Percentiles rank a stretch among this genome's conserved stretches.
phyloP scores from a whole-genome alignment of 2,329 filamentous ascomycete genomes.

The Sarocladiaceae sp. region DNA sequence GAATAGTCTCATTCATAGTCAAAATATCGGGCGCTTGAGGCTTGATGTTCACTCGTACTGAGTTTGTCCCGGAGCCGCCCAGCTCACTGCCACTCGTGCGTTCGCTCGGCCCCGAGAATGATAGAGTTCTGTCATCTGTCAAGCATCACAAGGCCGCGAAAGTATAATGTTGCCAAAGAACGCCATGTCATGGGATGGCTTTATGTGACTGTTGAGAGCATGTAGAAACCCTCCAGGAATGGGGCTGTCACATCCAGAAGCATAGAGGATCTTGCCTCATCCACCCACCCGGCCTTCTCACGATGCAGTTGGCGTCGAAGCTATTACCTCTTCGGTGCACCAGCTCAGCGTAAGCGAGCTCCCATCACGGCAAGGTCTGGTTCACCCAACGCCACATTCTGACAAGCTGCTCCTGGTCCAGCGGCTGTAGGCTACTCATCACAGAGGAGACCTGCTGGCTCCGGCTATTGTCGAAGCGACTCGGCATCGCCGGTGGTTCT shows the following conservation, averaged over 20 bases:
- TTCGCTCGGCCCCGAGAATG: not conserved
- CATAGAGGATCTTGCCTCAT: not conserved
- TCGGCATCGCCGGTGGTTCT: not conserved
- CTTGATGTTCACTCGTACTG: not conserved
- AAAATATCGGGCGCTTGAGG: not conserved
- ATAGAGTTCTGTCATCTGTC: too few species aligned
- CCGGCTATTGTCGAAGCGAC: conserved; percentile 13
- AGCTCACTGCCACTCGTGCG: not conserved
- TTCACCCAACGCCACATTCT: conserved; percentile 20
- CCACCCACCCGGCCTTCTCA: not conserved
- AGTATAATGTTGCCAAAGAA: not conserved
- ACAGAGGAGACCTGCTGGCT: conserved; percentile 11
- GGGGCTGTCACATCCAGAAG: not conserved
- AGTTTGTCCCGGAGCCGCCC: not conserved
- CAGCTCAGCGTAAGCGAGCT: not conserved
- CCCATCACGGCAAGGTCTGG: not conserved
- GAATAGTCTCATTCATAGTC: too few species aligned
- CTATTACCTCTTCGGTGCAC: not conserved
- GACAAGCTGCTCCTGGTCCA: conserved; percentile 14
- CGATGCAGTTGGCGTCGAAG: not conserved
- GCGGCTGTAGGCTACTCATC: conserved; percentile 13
- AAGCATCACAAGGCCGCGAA: not conserved
- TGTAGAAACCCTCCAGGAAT: too few species aligned
- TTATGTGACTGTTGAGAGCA: too few species aligned
- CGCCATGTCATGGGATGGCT: not conserved